These are phyloP conservation scores for Vaccinium myrtillus DNA, from an alignment of 148 eudicot genomes.

Conservation along the genomic window DNA sequence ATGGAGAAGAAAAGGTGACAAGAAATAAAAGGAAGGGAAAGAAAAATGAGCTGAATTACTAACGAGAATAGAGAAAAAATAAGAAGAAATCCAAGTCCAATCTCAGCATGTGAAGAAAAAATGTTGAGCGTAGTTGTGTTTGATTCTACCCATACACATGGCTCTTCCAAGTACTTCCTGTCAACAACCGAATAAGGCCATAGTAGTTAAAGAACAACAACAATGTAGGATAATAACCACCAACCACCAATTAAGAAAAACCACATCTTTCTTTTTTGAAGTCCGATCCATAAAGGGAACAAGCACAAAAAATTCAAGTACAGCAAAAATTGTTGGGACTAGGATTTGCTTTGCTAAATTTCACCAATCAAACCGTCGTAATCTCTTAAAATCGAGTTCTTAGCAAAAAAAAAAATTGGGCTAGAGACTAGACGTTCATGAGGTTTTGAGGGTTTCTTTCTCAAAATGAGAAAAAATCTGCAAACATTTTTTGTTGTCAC, in stretches of 20 bases:
- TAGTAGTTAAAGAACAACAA: background rate
- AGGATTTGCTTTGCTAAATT: background rate
- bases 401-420: background rate
- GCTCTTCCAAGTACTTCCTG: slow-evolving; percentile 94
- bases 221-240: background rate
- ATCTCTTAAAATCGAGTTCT: background rate
- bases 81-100: slow-evolving; percentile 94
- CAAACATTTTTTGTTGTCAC: background rate
- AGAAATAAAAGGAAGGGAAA: background rate
- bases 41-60: slow-evolving; percentile 30
- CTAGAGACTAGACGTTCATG: background rate
- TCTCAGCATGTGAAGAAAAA: slow-evolving; percentile 87
- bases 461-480: background rate
- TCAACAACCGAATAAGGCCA: background rate
- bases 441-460: background rate
- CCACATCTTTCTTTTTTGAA: background rate
- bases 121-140: slow-evolving; percentile 83
- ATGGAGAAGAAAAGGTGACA: background rate
- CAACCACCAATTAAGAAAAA: background rate
- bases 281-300: background rate
- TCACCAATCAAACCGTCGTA: background rate
- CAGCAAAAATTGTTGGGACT: background rate
- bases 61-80: slow-evolving; percentile 80
- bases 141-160: slow-evolving; percentile 95
- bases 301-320: background rate